Evolutionary conservation across 805 yeast genomes (phyloP).

Genomic region (Citeromyces nyonsensis): DNA sequence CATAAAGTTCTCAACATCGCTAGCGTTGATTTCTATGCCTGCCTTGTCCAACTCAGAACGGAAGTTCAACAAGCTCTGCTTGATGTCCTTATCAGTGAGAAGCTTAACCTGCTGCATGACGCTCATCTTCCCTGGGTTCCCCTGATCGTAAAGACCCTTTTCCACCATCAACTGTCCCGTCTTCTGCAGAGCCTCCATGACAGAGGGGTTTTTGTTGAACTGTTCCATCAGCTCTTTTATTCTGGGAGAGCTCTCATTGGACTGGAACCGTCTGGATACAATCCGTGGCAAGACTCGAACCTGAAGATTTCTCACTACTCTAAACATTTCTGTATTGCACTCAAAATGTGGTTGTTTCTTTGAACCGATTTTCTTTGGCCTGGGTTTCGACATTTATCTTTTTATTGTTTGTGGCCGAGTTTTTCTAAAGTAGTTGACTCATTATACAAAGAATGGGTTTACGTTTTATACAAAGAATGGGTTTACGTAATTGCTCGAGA

Average conservation of each 20-base stretch:
- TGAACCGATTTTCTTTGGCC: too few relatives aligned
- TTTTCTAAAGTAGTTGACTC: too few relatives aligned
- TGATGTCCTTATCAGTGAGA: constrained; percentile 12
- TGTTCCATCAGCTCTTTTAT: constrained; percentile 8
- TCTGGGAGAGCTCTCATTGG: constrained; percentile 3
- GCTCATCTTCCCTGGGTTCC: constrained; percentile 5
- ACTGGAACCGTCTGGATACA: constrained; percentile 3
- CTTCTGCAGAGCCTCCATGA: constrained; percentile 16
- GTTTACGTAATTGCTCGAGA: too few relatives aligned
- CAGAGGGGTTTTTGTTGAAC: constrained; percentile 15
- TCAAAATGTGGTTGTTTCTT: too few relatives aligned
- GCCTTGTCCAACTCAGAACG: constrained; percentile 8
- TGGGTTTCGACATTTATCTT: too few relatives aligned
- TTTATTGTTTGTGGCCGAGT: too few relatives aligned
- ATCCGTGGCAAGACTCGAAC: too few relatives aligned
- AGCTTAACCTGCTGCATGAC: constrained; percentile 12
- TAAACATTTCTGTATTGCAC: too few relatives aligned
- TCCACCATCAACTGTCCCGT: constrained; percentile 13
- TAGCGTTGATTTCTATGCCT: constrained; percentile 9
- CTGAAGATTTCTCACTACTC: too few relatives aligned
- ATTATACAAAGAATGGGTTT: too few relatives aligned
- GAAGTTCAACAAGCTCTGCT: constrained; percentile 8
- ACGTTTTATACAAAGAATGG: too few relatives aligned
- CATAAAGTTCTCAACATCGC: constrained; percentile 11
- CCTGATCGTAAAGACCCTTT: constrained; percentile 6